Evolutionary conservation across 352 stramenopile genomes (phyloP), one percentile per base, ranked within the genome.

Genomic region (Stramenopiles sp.): DNA sequence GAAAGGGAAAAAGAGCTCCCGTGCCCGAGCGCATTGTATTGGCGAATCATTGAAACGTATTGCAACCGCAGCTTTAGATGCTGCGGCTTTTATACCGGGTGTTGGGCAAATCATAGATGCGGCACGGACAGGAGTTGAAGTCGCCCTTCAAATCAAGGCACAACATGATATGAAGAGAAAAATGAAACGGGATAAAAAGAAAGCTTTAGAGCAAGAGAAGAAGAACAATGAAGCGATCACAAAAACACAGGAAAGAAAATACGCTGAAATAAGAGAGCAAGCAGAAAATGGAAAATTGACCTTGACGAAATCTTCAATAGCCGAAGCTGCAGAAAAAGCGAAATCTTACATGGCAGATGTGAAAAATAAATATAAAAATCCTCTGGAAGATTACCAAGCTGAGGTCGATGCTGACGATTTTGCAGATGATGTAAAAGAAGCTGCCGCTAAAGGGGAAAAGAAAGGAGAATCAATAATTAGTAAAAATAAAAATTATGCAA

Each of bases 101-200:
- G 53, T 69, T 69, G 53, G 53, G 27, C 53, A 69, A 69, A 69
- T 69, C 53, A 69, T 69, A 69, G 53, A 69, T 27, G 53, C 53
- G 20, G 53, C 53, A 23, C 53, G 53, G 27, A 69, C 53, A 27
- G 53, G 53, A 20, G 53, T 69, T 20, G 53, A 69, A 27, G 53
- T 69, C 20, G 53, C 53, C 53, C 53, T 69, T 69, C 53, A 69
- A 69, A 69, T 69, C 53, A 69, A 69, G 27, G 20, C 20, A 20
- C 53, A 69, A 27, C 53, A 69, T 27, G 53, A 69, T 27, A 20
- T 23, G 27, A 69, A 69, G 53, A 69, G 53, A 69, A 69, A 69
- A 27, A 23, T 69, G 27, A 69, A 69, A 27, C 20, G 27, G 53
- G 53, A 69, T 23, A 69, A 69, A 69, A 69, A 69, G 27, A 20